phyloP scores from a whole-genome alignment of 805 yeast species.

The Zygosaccharomyces bailii region DNA sequence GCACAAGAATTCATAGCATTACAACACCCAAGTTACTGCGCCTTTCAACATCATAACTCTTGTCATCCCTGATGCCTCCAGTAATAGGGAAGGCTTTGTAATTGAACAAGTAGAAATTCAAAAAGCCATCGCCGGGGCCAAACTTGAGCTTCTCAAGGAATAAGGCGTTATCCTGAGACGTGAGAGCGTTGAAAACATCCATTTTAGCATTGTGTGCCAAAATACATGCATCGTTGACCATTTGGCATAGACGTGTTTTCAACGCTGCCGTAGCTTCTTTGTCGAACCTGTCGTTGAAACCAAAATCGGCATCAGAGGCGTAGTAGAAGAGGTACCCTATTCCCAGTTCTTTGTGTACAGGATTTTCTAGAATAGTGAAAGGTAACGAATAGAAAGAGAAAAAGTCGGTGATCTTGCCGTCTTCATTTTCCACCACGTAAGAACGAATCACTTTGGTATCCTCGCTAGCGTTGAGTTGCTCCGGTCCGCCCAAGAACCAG shows the following conservation, averaged over 20 bases:
- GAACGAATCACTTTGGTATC: slow-evolving; percentile 57
- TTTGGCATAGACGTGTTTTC: slow-evolving; percentile 53
- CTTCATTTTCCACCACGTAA: slow-evolving; percentile 63
- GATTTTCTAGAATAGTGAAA: slow-evolving; percentile 70
- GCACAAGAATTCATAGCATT: slow-evolving; percentile 44
- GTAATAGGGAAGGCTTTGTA: slow-evolving; percentile 74
- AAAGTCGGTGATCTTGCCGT: slow-evolving; percentile 75
- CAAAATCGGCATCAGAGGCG: slow-evolving; percentile 64
- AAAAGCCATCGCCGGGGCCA: slow-evolving; percentile 89
- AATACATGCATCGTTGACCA: slow-evolving; percentile 73
- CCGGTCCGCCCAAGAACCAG: slow-evolving; percentile 67
- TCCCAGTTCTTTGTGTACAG: slow-evolving; percentile 62
- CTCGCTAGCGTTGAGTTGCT: slow-evolving; percentile 16
- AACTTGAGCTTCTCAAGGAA: slow-evolving; percentile 81
- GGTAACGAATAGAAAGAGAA: slow-evolving; percentile 88
- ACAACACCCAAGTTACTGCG: slow-evolving; percentile 90
- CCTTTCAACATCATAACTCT: slow-evolving; percentile 48
- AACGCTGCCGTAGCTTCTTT: slow-evolving; percentile 43
- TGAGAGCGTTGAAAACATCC: slow-evolving; percentile 91
- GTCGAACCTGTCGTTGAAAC: slow-evolving; percentile 38
- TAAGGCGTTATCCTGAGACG: slow-evolving; percentile 83
- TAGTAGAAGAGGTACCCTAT: slow-evolving; percentile 90
- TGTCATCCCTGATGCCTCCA: slow-evolving; percentile 70
- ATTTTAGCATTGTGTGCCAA: slow-evolving; percentile 61
- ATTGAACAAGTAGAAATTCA: slow-evolving; percentile 89